Base-by-base conservation (phyloP, 2,329 filamentous ascomycete genomes). In the Neopestalotiopsis clavispora region DNA sequence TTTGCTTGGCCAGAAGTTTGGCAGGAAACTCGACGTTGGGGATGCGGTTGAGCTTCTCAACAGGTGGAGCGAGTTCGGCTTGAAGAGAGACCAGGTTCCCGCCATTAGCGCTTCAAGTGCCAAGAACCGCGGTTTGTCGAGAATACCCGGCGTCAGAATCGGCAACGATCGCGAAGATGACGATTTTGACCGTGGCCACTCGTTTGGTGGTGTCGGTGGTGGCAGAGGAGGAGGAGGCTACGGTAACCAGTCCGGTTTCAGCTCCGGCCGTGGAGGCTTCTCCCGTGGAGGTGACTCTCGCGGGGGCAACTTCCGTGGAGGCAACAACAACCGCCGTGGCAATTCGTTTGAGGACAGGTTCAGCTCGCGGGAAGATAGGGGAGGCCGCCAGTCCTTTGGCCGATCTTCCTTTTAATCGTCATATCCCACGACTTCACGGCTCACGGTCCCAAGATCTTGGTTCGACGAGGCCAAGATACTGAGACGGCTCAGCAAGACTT, bases 21-120 rank as follows among this genome's bases (percentile, higher is more conserved):
- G 81, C 45, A 81, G 84, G 75, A 75, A 79, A 63, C 67, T 75
- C 7, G n/a, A 56, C 1, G 76, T 77, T 45, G 74, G 79, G 14
- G 74, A 77, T 1, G 72, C 86, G 7, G 80, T 89, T 20, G 74
- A 83, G 3, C 81, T 84, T 23, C 78, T 91, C 71, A 90, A 90
- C 76, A 76, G 81, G n/a, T 86, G 89, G 82, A 80, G 82, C 61
- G 74, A 76, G 23, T 75, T 81, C 17, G 87, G 83, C 23, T 87
- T 87, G 83, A 87, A 88, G 56, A 84, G 86, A 83, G 66, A 77
- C 0, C 69, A 84, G 61, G 83, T 85, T 6, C 90, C 90, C 1
- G 69, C 70, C 2, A 72, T 87, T 4, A 32, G 75, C 10, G 66
- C 71, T 0, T 71, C 30, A 28, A 9, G 70, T 9, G 77, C 74